Conservation (phyloP, 2,329 filamentous ascomycete species). For the Neonectria faginata region DNA sequence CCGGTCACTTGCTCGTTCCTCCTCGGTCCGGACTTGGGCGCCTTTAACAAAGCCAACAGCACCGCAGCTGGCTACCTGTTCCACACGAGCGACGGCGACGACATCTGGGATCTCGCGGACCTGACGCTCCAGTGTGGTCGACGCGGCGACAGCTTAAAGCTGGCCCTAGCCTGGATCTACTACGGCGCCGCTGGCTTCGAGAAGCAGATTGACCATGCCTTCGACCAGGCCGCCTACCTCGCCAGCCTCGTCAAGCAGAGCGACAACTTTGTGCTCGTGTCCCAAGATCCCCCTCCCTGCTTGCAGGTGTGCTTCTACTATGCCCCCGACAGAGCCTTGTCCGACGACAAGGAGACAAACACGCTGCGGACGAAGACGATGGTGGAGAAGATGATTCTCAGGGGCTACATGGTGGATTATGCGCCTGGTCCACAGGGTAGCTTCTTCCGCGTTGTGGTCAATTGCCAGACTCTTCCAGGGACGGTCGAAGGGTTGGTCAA, state of each 20-base stretch:
- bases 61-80: constrained; percentile 89
- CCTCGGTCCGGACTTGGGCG: constrained; percentile 77
- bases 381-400: constrained; percentile 59
- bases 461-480: constrained; percentile 63
- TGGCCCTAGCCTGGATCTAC: constrained; percentile 90
- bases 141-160: constrained; percentile 85
- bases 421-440: constrained; percentile 67
- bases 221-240: constrained; percentile 77
- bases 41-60: constrained; percentile 87
- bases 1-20: constrained; percentile 93
- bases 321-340: constrained; percentile 65
- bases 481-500: constrained; percentile 66
- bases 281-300: constrained; percentile 82
- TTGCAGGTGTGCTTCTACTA: constrained; percentile 97
- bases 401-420: constrained; percentile 72
- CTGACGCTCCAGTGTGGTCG: constrained; percentile 94
- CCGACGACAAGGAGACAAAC: constrained; percentile 57
- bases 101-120: constrained; percentile 91
- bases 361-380: constrained; percentile 62
- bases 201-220: constrained; percentile 77
- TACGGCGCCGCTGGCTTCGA: constrained; percentile 83
- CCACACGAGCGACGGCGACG: constrained; percentile 67
- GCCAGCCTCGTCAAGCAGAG: constrained; percentile 66
- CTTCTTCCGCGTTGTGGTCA: constrained; percentile 71
- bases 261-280: constrained; percentile 76